A percentile compares a stretch with the other conserved stretches of the same genome.
Evolutionary conservation across 768 basidiomycete species (phyloP).

Genomic region (Lentinula lateritia): DNA sequence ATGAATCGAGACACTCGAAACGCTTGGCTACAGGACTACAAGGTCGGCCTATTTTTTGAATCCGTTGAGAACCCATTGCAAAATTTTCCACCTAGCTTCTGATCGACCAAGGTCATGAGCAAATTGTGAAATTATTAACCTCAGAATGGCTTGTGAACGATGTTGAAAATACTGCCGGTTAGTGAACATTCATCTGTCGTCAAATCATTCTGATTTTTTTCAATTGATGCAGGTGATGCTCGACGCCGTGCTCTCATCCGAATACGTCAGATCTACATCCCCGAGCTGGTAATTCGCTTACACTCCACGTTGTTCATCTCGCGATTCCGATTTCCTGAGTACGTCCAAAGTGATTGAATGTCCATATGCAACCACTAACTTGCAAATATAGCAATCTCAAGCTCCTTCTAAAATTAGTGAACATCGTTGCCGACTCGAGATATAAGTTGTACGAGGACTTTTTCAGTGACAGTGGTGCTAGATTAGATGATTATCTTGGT

Average conservation of each 20-base stretch:
- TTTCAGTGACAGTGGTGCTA: slow-evolving; percentile 51
- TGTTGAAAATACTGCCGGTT: slow-evolving; percentile 24
- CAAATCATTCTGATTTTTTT: slow-evolving; percentile 1
- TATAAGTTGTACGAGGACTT: slow-evolving; percentile 87
- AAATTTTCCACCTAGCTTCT: slow-evolving; percentile 33
- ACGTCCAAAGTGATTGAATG: slow-evolving; percentile 19
- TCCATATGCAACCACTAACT: not conserved
- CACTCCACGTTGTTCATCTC: slow-evolving; percentile 70
- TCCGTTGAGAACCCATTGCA: not conserved
- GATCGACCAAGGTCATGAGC: slow-evolving; percentile 59
- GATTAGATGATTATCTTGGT: slow-evolving; percentile 68
- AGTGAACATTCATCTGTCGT: not conserved
- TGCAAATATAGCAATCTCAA: slow-evolving; percentile 58
- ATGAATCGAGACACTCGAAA: slow-evolving; percentile 54
- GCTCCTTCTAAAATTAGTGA: slow-evolving; percentile 69
- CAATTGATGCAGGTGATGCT: slow-evolving; percentile 33
- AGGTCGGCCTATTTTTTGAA: slow-evolving; percentile 29
- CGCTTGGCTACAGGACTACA: slow-evolving; percentile 63
- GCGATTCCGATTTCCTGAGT: slow-evolving; percentile 61
- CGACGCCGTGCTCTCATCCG: slow-evolving; percentile 64
- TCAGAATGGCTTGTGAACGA: slow-evolving; percentile 73
- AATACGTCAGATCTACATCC: slow-evolving; percentile 86
- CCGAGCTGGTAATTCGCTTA: slow-evolving; percentile 82
- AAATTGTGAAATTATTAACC: slow-evolving; percentile 65
- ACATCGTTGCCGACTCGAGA: slow-evolving; percentile 82